Conservation (phyloP, 805 yeast genomes). For the Ogataea methylovora region DNA sequence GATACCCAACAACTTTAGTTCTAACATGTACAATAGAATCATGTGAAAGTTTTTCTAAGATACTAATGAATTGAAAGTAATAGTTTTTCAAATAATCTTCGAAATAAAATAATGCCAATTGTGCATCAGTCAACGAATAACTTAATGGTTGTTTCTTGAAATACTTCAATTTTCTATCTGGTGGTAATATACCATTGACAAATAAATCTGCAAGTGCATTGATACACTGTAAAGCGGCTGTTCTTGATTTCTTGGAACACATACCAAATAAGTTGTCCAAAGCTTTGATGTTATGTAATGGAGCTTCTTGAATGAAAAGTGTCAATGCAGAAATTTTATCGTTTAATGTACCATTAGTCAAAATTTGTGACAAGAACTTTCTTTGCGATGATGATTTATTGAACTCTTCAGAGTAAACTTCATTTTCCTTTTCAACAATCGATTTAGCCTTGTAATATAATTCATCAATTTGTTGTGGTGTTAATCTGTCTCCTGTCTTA, state of each 20-base stretch:
- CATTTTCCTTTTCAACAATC: slow-evolving; percentile 64
- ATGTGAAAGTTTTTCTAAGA: slow-evolving; percentile 74
- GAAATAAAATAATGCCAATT: slow-evolving; percentile 69
- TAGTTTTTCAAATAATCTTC: slow-evolving; percentile 81
- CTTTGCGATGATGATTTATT: slow-evolving; percentile 72
- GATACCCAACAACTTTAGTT: slow-evolving; percentile 64
- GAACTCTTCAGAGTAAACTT: slow-evolving; percentile 62
- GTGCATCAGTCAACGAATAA: slow-evolving; percentile 38
- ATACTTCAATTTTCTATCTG: slow-evolving; percentile 72
- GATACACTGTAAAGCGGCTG: slow-evolving; percentile 85
- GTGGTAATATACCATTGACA: slow-evolving; percentile 75
- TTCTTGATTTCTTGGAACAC: slow-evolving; percentile 88
- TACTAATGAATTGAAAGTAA: slow-evolving; percentile 69
- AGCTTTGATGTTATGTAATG: slow-evolving; percentile 80
- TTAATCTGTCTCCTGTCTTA: slow-evolving; percentile 28
- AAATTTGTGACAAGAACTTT: slow-evolving; percentile 81
- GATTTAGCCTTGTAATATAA: slow-evolving; percentile 60
- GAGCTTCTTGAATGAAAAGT: slow-evolving; percentile 89
- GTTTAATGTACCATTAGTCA: slow-evolving; percentile 85
- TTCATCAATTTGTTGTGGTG: slow-evolving; percentile 50
- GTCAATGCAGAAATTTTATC: slow-evolving; percentile 96
- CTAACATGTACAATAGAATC: slow-evolving; percentile 89
- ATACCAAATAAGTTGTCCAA: slow-evolving; percentile 69
- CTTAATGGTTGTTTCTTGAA: slow-evolving; percentile 70
- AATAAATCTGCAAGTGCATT: slow-evolving; percentile 87